Percentiles rank a stretch among this genome's conserved stretches.
phyloP scores from a whole-genome alignment of 495 filamentous ascomycete genomes.

The Penicillium waksmanii region DNA sequence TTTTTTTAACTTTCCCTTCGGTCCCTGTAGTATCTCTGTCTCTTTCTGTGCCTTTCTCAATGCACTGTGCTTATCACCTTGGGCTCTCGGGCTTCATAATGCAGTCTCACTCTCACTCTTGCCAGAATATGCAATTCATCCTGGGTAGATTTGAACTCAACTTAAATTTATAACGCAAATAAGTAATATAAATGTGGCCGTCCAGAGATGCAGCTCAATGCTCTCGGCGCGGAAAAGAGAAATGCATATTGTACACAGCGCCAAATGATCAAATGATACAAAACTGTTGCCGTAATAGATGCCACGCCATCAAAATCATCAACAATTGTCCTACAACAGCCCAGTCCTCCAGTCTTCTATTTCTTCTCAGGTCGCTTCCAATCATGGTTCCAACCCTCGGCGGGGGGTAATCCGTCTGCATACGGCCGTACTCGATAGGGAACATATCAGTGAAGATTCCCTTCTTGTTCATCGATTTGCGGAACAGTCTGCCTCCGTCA shows the following conservation, averaged over 20 bases:
- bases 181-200: background rate
- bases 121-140: background rate
- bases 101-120: background rate
- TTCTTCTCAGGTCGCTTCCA: slow-evolving; percentile 48
- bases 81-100: slow-evolving; percentile 5
- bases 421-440: slow-evolving; percentile 85
- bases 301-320: slow-evolving; percentile 8
- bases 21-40: slow-evolving; percentile 25
- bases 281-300: slow-evolving; percentile 10
- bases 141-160: background rate
- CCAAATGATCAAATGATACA: slow-evolving; percentile 36
- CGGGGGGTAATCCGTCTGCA: slow-evolving; percentile 78
- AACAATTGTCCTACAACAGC: slow-evolving; percentile 4
- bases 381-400: slow-evolving; percentile 77
- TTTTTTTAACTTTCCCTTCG: slow-evolving; percentile 15
- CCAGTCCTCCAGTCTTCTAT: slow-evolving; percentile 12
- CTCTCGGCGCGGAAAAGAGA: slow-evolving; percentile 11
- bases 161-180: background rate
- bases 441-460: slow-evolving; percentile 66
- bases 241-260: slow-evolving; percentile 35
- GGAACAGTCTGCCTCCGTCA: slow-evolving; percentile 78
- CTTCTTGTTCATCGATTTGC: slow-evolving; percentile 83
- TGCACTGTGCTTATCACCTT: slow-evolving; percentile 17
- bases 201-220: slow-evolving; percentile 3
- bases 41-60: slow-evolving; percentile 16